phyloP scores from a whole-genome alignment of 1,284 basidiomycete genomes.

The Papiliotrema terrestris region DNA sequence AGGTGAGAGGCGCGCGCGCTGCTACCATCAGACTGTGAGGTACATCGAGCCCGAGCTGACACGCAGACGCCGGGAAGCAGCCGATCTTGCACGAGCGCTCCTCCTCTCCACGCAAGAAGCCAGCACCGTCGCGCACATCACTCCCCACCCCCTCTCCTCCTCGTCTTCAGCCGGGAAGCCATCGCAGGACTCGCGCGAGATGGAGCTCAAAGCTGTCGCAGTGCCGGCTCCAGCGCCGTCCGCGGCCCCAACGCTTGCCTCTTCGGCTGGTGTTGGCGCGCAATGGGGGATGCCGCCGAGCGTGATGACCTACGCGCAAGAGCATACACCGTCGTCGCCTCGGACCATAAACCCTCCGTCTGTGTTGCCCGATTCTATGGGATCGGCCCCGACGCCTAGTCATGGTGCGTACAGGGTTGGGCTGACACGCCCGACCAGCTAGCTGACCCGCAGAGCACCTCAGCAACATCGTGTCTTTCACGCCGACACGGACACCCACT shows the following conservation, averaged over 20 bases:
- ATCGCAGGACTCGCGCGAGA: slow-evolving; percentile 33
- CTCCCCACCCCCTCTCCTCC: slow-evolving; percentile 24
- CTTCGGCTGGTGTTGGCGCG: neutral
- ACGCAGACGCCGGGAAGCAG: slow-evolving; percentile 37
- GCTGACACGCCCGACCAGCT: neutral
- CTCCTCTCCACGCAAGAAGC: slow-evolving; percentile 38
- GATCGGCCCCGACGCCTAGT: neutral
- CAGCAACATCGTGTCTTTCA: slow-evolving; percentile 1
- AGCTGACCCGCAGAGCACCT: neutral
- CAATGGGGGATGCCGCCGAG: neutral
- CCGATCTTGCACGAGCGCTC: slow-evolving; percentile 37
- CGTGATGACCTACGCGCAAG: neutral
- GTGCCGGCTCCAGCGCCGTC: neutral
- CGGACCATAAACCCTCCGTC: neutral
- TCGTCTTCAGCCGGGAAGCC: slow-evolving; percentile 2
- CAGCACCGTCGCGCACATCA: slow-evolving; percentile 5
- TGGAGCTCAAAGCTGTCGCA: slow-evolving; percentile 25
- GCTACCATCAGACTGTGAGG: neutral
- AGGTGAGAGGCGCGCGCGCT: neutral
- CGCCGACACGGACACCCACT: neutral
- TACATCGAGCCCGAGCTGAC: slow-evolving; percentile 5
- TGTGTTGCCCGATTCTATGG: neutral
- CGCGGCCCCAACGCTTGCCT: neutral
- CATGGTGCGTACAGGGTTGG: neutral
- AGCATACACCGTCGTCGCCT: neutral